Base-by-base conservation (phyloP, 495 filamentous ascomycete genomes). In the Daldinia concentrica region DNA sequence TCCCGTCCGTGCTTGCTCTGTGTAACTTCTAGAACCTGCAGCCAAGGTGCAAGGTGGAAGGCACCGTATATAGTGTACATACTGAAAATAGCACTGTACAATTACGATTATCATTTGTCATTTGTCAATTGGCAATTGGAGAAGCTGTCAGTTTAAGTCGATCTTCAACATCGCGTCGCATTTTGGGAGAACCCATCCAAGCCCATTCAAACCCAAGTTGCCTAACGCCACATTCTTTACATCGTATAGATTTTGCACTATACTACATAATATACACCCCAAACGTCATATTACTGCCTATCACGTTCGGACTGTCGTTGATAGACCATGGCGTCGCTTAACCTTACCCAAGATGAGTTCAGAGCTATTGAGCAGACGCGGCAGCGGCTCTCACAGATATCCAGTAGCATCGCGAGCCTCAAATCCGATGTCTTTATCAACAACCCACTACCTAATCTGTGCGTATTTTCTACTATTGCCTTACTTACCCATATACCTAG, bases 341-440 rank as follows among this genome's bases (percentile, higher is more conserved):
- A 77, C 17, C 77, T 88, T 29, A 77, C 65, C 15, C 80, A 79
- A 54, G 89, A 90, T 17, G 91, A 95, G 68, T 83, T 92, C 57
- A 90, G 90, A 81, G 84, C 86, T 64, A 85, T 96, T 54, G 92
- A 96, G 71, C 84, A 91, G 76, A 87, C 91, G 43, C 90, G 92
- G 45, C 90, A 91, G 72, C 87, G 91, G 14, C 87, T 93, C 43
- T 81, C 81, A 36, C 90, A 92, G 73, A 86, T 96, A 39, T 87
- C 86, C 15, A 87, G 82, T 76, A 91, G 87, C 72, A 84, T 96
- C 12, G 81, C 69, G 55, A 90, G 88, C n/a, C 81, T 94, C 27
- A 85, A 86, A 22, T 57, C 74, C 12, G 68, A 76, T 34, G 74
- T 81, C 6, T 65, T 74, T 11, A 61, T 71, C 19, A 78, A 71